phyloP scores from a whole-genome alignment of 768 basidiomycete species.

The Mycena amicta region DNA sequence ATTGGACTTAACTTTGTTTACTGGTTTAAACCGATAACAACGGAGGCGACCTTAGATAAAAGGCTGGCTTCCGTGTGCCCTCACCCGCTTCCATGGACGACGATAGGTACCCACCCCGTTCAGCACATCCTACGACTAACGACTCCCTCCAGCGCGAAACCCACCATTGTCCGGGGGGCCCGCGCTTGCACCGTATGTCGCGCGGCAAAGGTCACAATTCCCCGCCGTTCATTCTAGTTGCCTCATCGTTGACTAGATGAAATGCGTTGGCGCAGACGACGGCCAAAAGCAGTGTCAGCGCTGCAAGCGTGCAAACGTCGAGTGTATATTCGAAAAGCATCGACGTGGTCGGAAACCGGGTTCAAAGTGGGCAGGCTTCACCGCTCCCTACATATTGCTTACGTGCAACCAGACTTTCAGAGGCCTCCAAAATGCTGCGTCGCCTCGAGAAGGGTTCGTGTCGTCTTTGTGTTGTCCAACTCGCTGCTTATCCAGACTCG shows the following conservation, averaged over 20 bases:
- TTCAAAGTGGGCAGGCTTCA: conserved; percentile 72
- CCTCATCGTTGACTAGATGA: conserved; percentile 61
- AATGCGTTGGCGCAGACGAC: conserved; percentile 88
- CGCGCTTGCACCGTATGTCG: conserved; percentile 85
- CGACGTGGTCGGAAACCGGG: conserved; percentile 86
- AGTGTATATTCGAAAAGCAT: conserved; percentile 90
- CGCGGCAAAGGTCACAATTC: conserved; percentile 62
- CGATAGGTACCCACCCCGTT: conserved; percentile 5
- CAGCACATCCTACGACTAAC: not conserved
- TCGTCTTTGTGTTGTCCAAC: too few relatives aligned
- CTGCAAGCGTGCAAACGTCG: conserved; percentile 77
- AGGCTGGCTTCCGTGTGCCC: not conserved
- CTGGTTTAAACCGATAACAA: not conserved
- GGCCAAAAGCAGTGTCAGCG: conserved; percentile 81
- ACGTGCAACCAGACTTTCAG: conserved; percentile 62
- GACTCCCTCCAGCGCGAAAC: conserved; percentile 38
- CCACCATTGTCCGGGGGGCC: conserved; percentile 55
- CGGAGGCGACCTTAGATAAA: not conserved
- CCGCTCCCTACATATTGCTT: conserved; percentile 11
- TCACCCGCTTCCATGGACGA: conserved; percentile 6
- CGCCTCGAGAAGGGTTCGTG: conserved; percentile 86
- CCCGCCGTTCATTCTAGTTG: conserved; percentile 19
- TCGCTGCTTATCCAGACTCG: too few relatives aligned
- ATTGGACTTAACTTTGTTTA: not conserved
- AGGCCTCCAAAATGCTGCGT: conserved; percentile 88